Base-by-base conservation (phyloP, 257 asterid genomes). In the Echites panduratus region DNA sequence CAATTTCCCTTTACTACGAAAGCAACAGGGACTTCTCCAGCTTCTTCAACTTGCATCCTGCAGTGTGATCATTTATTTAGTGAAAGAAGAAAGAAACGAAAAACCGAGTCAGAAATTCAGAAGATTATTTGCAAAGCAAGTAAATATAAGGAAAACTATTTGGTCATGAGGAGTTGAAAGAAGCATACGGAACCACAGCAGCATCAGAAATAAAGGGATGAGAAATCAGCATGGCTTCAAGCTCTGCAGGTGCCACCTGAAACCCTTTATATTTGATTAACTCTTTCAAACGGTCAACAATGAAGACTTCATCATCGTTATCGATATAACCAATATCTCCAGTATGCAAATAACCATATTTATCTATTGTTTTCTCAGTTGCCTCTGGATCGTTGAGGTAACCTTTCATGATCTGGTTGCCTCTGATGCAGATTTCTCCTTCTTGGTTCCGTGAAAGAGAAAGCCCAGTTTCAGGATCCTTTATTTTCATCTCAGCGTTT, bases 221-320 rank as follows among this genome's bases (percentile, higher is more conserved):
- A 14, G 85, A 72, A 62, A 80, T 27, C 20, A 83, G 61, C 61
- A 83, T 69, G 58, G 83, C 83, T 78, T 83, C 87, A 1, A 83
- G 75, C 49, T 83, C 87, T 32, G 87, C 87, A 20, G 87, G 87
- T 29, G 84, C 87, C 2, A 84, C 85, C 65, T 84, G 88, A 66
- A 79, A 84, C 22, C 88, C 88, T 70, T 84, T 84, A 19, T 79
- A 84, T 44, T 84, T 84, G 1, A 84, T 84, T 16, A 84, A 24
- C 44, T 81, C 88, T 13, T 84, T 84, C 44, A 84, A 29, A 12
- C 88, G 74, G 50, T 84, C 88, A 5, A 81, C 79, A 4, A 84
- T 79, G 43, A 71, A 84, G 6, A 84, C 63, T 70, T 79, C 82
- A 59, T 79, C 83, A 29, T 81, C 78, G 0, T 79, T 78, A 32